phyloP scores from a whole-genome alignment of 1,284 basidiomycete species.

The Testicularia cyperi region DNA sequence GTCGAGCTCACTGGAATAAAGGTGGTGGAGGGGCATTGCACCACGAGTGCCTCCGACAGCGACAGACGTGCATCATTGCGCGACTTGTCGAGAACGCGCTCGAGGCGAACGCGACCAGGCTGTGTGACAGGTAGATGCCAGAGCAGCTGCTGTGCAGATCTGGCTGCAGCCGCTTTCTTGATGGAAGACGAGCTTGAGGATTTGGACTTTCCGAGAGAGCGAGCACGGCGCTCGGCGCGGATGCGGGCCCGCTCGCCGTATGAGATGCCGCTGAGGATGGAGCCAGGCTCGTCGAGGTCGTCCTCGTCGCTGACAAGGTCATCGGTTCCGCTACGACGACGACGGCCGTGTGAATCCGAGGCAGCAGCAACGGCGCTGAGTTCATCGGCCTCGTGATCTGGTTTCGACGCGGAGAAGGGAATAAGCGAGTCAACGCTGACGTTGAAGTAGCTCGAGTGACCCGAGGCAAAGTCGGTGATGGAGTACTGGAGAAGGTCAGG shows the following conservation, averaged over 20 bases:
- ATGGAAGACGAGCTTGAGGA: neutral
- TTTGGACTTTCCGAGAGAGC: neutral
- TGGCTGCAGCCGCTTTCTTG: conserved; percentile 5
- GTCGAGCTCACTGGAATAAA: too few species aligned
- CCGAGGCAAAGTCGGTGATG: conserved; percentile 70
- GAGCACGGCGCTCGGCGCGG: conserved; percentile 23
- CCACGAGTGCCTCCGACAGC: conserved; percentile 44
- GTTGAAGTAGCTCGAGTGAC: conserved; percentile 66
- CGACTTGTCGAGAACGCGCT: conserved; percentile 51
- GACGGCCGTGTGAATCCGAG: conserved; percentile 1
- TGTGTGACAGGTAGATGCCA: conserved; percentile 46
- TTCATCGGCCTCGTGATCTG: conserved; percentile 13
- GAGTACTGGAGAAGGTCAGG: conserved; percentile 75
- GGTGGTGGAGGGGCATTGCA: conserved; percentile 49
- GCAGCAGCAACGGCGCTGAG: conserved; percentile 23
- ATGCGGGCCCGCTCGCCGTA: conserved; percentile 30
- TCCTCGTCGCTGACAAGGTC: conserved; percentile 3
- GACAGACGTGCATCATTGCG: conserved; percentile 47
- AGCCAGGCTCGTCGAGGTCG: conserved; percentile 28
- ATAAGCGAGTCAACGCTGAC: conserved; percentile 71
- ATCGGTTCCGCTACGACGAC: neutral
- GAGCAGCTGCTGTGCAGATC: conserved; percentile 22
- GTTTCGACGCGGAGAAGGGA: conserved; percentile 29
- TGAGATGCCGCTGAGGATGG: conserved; percentile 24
- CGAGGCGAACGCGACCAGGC: conserved; percentile 48